Evolutionary conservation across 2,329 filamentous ascomycete genomes (phyloP).

Genomic region (Fusarium sp.): DNA sequence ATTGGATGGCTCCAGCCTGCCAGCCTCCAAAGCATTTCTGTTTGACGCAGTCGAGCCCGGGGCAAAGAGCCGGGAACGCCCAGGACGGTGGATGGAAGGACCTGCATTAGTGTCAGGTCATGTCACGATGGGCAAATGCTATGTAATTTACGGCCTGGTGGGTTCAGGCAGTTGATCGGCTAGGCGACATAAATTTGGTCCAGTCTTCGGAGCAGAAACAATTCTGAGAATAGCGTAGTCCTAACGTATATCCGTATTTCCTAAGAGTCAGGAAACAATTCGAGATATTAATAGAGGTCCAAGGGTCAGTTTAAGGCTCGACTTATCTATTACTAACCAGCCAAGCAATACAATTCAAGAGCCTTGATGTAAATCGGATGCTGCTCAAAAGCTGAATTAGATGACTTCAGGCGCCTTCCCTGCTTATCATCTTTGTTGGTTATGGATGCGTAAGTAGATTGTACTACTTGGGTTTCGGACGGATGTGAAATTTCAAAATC

Average conservation of each 20-base stretch:
- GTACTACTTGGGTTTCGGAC: constrained; percentile 4
- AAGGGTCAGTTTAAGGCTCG: neutral
- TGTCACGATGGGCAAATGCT: constrained; percentile 38
- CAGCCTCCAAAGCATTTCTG: constrained; percentile 31
- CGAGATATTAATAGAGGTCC: neutral
- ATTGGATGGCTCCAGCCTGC: constrained; percentile 33
- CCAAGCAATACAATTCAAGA: neutral
- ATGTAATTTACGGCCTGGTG: constrained; percentile 35
- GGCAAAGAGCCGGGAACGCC: constrained; percentile 36
- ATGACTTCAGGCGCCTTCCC: constrained; percentile 24
- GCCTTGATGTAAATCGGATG: constrained; percentile 13
- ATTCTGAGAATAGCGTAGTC: neutral
- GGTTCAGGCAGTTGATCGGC: constrained; percentile 14
- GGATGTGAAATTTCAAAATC: constrained; percentile 5
- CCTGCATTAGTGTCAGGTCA: constrained; percentile 48
- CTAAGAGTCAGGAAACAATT: neutral
- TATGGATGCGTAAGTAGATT: constrained; percentile 7
- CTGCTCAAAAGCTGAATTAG: constrained; percentile 7
- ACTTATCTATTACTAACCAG: neutral
- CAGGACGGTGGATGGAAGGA: constrained; percentile 46
- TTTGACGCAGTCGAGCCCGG: constrained; percentile 41
- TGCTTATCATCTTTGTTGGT: neutral
- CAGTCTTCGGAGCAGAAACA: neutral
- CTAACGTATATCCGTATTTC: neutral
- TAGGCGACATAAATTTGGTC: neutral